Conservation (phyloP, 2,329 filamentous ascomycete genomes). For the Elsinoe ampelina region DNA sequence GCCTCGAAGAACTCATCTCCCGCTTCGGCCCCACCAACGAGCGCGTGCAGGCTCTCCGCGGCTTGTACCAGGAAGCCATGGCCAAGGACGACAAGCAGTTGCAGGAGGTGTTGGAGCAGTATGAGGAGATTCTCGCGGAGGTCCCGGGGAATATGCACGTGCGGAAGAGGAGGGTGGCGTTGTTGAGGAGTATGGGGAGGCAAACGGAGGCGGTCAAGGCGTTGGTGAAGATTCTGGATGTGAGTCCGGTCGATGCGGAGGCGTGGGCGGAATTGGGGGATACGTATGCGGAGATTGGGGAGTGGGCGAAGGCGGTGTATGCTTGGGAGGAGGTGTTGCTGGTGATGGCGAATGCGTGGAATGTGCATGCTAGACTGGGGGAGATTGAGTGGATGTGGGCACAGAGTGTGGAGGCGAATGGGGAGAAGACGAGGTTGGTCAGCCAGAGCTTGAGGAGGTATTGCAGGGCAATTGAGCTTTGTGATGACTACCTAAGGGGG, state of each 20-base stretch:
- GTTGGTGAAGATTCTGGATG: slow-evolving; percentile 66
- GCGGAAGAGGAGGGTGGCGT: slow-evolving; percentile 70
- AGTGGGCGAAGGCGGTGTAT: slow-evolving; percentile 76
- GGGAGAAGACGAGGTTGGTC: slow-evolving; percentile 42
- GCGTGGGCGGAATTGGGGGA: slow-evolving; percentile 88
- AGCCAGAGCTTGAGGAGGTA: slow-evolving; percentile 74
- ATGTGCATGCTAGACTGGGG: slow-evolving; percentile 80
- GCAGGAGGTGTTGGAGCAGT: slow-evolving; percentile 62
- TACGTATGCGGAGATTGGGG: slow-evolving; percentile 68
- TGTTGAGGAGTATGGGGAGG: slow-evolving; percentile 65
- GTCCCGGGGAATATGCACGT: slow-evolving; percentile 77
- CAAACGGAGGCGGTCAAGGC: slow-evolving; percentile 63
- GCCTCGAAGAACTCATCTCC: slow-evolving; percentile 63
- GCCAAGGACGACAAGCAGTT: slow-evolving; percentile 58
- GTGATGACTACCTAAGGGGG: slow-evolving; percentile 82
- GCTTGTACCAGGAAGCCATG: slow-evolving; percentile 74
- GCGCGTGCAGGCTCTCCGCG: slow-evolving; percentile 71
- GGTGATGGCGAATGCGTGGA: slow-evolving; percentile 87
- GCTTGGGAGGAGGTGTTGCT: slow-evolving; percentile 85
- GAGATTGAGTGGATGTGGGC: slow-evolving; percentile 68
- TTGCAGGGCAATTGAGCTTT: slow-evolving; percentile 83
- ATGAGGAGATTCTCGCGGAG: slow-evolving; percentile 63
- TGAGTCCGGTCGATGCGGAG: slow-evolving; percentile 82
- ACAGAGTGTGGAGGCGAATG: slow-evolving; percentile 26
- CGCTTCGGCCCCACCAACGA: slow-evolving; percentile 82